These are phyloP conservation scores for Tylopilus felleus DNA, from an alignment of 768 basidiomycete species.

Conservation along the genomic window DNA sequence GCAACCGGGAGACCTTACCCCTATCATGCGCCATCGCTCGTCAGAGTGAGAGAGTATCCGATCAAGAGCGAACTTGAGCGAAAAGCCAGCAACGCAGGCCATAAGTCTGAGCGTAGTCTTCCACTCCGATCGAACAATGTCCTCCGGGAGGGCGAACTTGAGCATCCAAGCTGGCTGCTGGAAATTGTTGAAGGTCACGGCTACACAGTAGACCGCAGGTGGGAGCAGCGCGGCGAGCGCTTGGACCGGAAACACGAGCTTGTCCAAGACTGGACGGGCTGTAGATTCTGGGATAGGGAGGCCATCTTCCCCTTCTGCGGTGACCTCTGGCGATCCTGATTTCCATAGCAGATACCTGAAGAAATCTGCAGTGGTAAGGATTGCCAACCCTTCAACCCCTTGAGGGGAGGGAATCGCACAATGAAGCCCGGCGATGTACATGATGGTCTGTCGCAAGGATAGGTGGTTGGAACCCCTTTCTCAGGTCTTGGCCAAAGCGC, in stretches of 20 bases:
- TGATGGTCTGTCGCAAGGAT: conserved; percentile 18
- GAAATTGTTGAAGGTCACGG: conserved; percentile 29
- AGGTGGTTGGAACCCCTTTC: conserved; percentile 14
- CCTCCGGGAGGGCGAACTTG: conserved; percentile 24
- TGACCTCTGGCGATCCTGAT: neutral
- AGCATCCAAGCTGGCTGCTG: conserved; percentile 37
- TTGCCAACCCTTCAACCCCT: conserved; percentile 23
- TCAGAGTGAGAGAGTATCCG: conserved; percentile 20
- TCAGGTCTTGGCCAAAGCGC: conserved; percentile 5
- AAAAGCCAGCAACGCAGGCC: conserved; percentile 27
- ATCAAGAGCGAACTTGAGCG: conserved; percentile 12
- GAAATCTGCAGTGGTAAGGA: conserved; percentile 24
- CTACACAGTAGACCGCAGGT: conserved; percentile 28
- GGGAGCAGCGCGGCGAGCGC: conserved; percentile 20
- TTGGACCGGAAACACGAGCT: conserved; percentile 30
- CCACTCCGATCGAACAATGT: conserved; percentile 23
- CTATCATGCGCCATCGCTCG: conserved; percentile 32
- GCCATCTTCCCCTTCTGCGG: conserved; percentile 13
- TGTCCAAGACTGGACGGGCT: conserved; percentile 20
- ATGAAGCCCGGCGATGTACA: conserved; percentile 30
- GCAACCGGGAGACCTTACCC: conserved; percentile 16
- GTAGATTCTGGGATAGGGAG: conserved; percentile 14
- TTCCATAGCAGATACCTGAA: conserved; percentile 20
- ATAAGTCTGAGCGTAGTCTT: conserved; percentile 22
- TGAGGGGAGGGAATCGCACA: conserved; percentile 9